Evolutionary conservation across 441 rosid genomes (phyloP).

Genomic region (Brassica hybrid): DNA sequence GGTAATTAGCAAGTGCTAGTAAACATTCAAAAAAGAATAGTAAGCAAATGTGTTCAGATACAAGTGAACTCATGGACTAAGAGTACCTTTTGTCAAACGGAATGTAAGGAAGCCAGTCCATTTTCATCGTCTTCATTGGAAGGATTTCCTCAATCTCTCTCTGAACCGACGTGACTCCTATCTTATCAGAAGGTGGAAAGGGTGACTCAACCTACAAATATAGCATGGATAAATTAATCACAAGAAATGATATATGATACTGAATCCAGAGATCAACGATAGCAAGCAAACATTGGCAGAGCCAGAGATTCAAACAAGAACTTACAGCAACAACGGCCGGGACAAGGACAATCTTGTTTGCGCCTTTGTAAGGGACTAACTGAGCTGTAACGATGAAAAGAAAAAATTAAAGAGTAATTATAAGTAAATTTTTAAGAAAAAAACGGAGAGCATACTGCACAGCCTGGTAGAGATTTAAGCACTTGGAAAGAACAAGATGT

Average conservation of each 20-base stretch:
- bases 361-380: constrained; percentile 62
- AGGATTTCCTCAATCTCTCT: constrained; percentile 90
- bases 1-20: constrained; percentile 18
- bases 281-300: constrained; percentile 14
- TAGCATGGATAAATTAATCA: constrained; percentile 3
- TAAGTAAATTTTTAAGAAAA: constrained; percentile 19
- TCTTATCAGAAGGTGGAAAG: constrained; percentile 95
- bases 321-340: constrained; percentile 94
- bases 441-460: constrained; percentile 11
- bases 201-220: constrained; percentile 77
- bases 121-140: constrained; percentile 97
- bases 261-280: neutral
- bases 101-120: constrained; percentile 98
- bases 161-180: constrained; percentile 93
- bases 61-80: constrained; percentile 6
- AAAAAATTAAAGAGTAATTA: constrained; percentile 6
- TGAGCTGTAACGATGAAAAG: constrained; percentile 73
- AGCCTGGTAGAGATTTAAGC: neutral
- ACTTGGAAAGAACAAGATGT: constrained; percentile 7
- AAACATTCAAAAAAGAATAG: neutral
- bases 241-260: neutral
- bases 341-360: constrained; percentile 56
- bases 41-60: constrained; percentile 16
- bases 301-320: constrained; percentile 27
- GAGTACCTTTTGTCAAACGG: constrained; percentile 81